A percentile compares a stretch with the other conserved stretches of the same genome.
Conservation (phyloP, 192 early-diverging fungal genomes). For the Rhizophagus clarus region DNA sequence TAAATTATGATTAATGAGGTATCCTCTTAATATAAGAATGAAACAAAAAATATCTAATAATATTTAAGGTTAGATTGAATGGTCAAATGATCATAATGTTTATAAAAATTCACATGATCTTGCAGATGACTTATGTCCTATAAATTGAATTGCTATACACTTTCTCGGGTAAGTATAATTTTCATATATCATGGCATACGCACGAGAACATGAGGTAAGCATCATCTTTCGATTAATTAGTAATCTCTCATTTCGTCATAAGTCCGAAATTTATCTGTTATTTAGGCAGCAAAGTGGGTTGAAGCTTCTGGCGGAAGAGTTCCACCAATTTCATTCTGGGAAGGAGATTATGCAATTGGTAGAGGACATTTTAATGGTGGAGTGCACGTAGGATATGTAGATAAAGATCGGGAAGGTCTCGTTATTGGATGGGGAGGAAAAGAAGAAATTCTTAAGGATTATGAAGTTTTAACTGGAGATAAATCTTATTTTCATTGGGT, state of each 20-base stretch:
- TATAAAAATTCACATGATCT: too few relatives aligned
- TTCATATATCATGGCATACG: neutral
- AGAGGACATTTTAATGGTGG: neutral
- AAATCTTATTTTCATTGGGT: slow-evolving; percentile 2
- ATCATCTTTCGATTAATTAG: neutral
- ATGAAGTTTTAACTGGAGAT: slow-evolving; percentile 1
- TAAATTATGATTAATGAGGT: too few relatives aligned
- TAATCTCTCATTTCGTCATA: neutral
- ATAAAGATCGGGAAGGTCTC: neutral
- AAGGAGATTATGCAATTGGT: neutral
- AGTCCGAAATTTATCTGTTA: neutral
- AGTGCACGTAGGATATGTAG: neutral
- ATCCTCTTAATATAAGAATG: too few relatives aligned
- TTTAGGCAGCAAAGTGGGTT: neutral
- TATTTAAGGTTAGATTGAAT: too few relatives aligned
- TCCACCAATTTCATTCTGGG: neutral
- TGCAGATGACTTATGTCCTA: neutral
- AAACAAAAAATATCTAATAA: too few relatives aligned
- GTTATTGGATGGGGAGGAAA: neutral
- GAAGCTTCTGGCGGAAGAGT: neutral
- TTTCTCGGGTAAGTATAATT: neutral
- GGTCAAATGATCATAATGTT: too few relatives aligned
- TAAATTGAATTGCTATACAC: neutral
- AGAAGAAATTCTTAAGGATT: neutral
- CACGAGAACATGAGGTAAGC: neutral